Evolutionary conservation across 352 stramenopile species (phyloP).

Genomic region (Elongisporangium prolatum): DNA sequence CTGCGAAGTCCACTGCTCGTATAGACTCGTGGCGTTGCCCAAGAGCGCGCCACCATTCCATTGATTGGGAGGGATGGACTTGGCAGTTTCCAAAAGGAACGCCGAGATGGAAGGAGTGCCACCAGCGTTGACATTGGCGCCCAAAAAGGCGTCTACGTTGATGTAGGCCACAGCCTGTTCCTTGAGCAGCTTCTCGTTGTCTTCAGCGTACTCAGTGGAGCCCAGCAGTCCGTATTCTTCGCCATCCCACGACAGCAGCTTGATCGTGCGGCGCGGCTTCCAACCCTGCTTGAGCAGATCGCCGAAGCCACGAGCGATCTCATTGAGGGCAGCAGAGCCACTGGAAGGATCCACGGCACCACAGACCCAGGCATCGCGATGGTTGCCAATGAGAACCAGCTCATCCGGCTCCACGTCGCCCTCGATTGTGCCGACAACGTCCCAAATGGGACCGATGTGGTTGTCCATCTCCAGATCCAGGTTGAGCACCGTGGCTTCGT

Average conservation of each 20-base stretch:
- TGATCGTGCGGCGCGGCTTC: constrained; percentile 65
- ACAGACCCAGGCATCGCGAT: constrained; percentile 88
- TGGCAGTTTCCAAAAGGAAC: constrained; percentile 46
- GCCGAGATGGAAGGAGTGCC: constrained; percentile 66
- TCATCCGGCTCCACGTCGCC: constrained; percentile 40
- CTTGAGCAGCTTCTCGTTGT: constrained; percentile 43
- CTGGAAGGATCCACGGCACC: constrained; percentile 83
- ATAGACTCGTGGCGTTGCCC: constrained; percentile 19
- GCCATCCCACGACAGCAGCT: constrained; percentile 80
- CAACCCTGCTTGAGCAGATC: constrained; percentile 59
- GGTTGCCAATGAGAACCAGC: constrained; percentile 84
- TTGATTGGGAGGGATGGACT: constrained; percentile 47
- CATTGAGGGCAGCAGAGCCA: constrained; percentile 66
- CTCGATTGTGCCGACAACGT: constrained; percentile 82
- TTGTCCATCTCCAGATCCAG: constrained; percentile 77
- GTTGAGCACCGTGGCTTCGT: constrained; percentile 41
- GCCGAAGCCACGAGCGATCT: constrained; percentile 67
- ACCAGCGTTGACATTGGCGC: constrained; percentile 37
- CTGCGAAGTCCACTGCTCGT: constrained; percentile 31
- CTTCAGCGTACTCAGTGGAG: constrained; percentile 79
- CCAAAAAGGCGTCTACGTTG: constrained; percentile 79
- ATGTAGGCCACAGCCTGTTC: constrained; percentile 73
- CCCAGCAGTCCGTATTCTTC: constrained; percentile 84
- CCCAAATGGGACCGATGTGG: constrained; percentile 69
- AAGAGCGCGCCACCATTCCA: constrained; percentile 19